A percentile compares a stretch with the other conserved stretches of the same genome.
phyloP scores from a whole-genome alignment of 306 rosid genomes.

The Fragaria nilgerrensis region DNA sequence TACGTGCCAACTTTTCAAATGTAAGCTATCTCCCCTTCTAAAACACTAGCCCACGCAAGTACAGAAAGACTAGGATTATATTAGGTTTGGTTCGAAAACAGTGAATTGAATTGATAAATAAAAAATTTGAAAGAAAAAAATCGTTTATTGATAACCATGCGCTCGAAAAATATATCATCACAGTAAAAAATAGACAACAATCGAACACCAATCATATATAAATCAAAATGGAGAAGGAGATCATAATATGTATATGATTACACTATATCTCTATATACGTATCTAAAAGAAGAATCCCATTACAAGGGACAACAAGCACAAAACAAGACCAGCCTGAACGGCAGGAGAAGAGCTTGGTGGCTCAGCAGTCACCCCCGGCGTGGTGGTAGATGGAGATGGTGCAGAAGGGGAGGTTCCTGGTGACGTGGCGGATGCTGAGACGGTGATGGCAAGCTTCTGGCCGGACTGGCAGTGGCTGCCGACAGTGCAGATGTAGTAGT shows the following conservation, averaged over 20 bases:
- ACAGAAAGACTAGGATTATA: too few relatives aligned
- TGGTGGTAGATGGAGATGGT: background rate
- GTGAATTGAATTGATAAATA: too few relatives aligned
- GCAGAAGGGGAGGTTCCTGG: background rate
- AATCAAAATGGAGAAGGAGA: background rate
- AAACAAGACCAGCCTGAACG: conserved; percentile 2
- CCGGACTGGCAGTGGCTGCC: conserved; percentile 27
- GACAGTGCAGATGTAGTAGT: conserved; percentile 25
- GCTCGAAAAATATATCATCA: too few relatives aligned
- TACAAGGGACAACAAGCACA: conserved; percentile 12
- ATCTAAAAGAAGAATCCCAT: conserved; percentile 4
- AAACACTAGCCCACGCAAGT: too few relatives aligned
- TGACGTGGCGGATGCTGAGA: conserved; percentile 11
- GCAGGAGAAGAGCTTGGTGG: background rate
- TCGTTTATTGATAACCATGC: too few relatives aligned
- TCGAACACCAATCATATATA: background rate
- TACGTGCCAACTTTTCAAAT: too few relatives aligned
- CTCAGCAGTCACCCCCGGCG: background rate
- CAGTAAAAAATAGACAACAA: too few relatives aligned
- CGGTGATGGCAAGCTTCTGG: conserved; percentile 30
- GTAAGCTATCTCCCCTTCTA: too few relatives aligned
- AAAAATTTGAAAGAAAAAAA: too few relatives aligned
- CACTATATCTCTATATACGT: background rate
- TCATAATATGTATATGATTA: background rate
- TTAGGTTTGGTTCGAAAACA: too few relatives aligned